Conservation (phyloP, 2,329 filamentous ascomycete genomes). For the Grosmannia huntii region DNA sequence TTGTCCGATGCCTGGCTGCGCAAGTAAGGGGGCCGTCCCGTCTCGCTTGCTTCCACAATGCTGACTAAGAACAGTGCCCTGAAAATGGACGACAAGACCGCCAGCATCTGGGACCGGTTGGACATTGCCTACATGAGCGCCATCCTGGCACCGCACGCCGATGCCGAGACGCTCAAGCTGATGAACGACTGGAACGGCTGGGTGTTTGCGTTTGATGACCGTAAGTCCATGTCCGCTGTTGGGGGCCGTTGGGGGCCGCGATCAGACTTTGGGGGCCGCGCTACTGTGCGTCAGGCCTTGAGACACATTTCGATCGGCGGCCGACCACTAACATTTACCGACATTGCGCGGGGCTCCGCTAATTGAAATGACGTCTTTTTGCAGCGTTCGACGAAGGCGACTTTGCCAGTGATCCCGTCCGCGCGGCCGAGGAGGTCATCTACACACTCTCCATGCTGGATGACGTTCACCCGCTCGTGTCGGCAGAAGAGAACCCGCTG, state of each 20-base stretch:
- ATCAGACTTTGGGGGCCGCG: too few relatives aligned
- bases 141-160: neutral
- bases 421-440: neutral
- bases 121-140: slow-evolving; percentile 3
- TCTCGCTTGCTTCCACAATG: neutral
- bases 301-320: neutral
- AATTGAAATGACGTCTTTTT: neutral
- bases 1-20: neutral
- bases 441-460: neutral
- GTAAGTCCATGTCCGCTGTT: neutral
- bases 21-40: neutral
- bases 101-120: neutral
- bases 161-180: neutral
- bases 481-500: neutral
- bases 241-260: too few relatives aligned
- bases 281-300: too few relatives aligned
- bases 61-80: neutral
- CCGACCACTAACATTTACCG: neutral
- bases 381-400: neutral
- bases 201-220: neutral
- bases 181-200: slow-evolving; percentile 2
- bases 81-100: neutral
- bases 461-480: neutral
- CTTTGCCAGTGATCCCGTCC: neutral
- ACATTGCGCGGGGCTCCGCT: neutral